phyloP scores from a whole-genome alignment of 1,139 yeast species.

The Kurtzmaniella quercitrusa region DNA sequence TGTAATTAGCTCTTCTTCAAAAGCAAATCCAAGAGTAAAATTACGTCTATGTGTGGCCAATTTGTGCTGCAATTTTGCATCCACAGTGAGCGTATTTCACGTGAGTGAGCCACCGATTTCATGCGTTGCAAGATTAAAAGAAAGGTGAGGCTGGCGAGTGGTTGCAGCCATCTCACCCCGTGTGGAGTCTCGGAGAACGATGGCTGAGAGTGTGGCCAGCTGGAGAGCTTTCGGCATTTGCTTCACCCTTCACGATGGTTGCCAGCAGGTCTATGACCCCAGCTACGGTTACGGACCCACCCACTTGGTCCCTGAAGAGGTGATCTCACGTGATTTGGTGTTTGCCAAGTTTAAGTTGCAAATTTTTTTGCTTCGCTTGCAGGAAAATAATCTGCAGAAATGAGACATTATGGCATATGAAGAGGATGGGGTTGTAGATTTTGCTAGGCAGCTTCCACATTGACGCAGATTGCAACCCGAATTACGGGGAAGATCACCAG shows the following conservation, averaged over 20 bases:
- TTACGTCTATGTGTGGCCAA: neutral
- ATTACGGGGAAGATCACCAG: no score
- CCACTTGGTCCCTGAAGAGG: neutral
- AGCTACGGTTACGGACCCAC: no score
- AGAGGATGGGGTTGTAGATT: no score
- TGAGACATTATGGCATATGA: neutral
- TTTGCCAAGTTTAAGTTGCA: neutral
- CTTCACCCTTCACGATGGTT: no score
- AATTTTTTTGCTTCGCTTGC: neutral
- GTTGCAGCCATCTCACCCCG: neutral
- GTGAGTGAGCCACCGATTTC: conserved; percentile 4
- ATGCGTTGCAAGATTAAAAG: neutral
- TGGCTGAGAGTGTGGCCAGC: neutral
- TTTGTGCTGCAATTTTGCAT: conserved; percentile 6
- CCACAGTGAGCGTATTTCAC: conserved; percentile 18
- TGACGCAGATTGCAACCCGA: no score
- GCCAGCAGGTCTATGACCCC: no score
- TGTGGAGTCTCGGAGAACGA: no score
- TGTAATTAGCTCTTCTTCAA: neutral
- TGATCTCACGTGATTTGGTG: conserved; percentile 1
- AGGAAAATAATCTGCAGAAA: neutral
- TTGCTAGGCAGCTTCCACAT: no score
- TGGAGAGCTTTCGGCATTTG: no score
- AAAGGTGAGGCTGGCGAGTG: neutral
- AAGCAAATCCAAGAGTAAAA: neutral